These are phyloP conservation scores for Aspergillus sclerotioniger DNA, from an alignment of 495 filamentous ascomycete genomes.

Conservation along the genomic window DNA sequence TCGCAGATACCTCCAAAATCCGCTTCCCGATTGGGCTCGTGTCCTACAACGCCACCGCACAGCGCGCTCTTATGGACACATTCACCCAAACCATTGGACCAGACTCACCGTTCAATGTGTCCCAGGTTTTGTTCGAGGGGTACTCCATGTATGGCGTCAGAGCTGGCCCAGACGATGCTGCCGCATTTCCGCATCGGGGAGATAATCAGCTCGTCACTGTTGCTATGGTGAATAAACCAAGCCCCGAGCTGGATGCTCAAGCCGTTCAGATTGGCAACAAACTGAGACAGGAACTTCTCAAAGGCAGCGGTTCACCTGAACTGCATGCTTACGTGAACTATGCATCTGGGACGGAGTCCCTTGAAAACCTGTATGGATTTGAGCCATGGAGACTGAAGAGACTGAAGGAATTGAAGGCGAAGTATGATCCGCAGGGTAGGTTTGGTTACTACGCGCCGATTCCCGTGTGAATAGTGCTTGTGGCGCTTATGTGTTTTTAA, in stretches of 20 bases:
- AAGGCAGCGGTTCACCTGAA: slow-evolving; percentile 21
- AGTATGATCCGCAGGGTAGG: slow-evolving; percentile 11
- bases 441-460: slow-evolving; percentile 15
- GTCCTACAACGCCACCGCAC: slow-evolving; percentile 18
- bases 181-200: slow-evolving; percentile 39
- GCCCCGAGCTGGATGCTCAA: slow-evolving; percentile 19
- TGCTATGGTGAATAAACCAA: slow-evolving; percentile 15
- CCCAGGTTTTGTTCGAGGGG: slow-evolving; percentile 36
- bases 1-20: slow-evolving; percentile 6
- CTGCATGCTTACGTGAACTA: slow-evolving; percentile 49
- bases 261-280: slow-evolving; percentile 20
- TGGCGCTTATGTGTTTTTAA: background rate
- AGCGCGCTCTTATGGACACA: slow-evolving; percentile 16
- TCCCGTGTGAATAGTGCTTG: background rate
- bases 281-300: slow-evolving; percentile 20
- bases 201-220: slow-evolving; percentile 24
- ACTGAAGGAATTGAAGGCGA: slow-evolving; percentile 13
- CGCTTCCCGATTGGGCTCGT: slow-evolving; percentile 23
- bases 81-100: slow-evolving; percentile 41
- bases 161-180: slow-evolving; percentile 20
- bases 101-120: slow-evolving; percentile 21
- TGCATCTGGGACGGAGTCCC: slow-evolving; percentile 40
- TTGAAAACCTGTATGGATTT: slow-evolving; percentile 45
- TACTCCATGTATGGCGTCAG: slow-evolving; percentile 36
- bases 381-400: slow-evolving; percentile 40